A percentile compares a stretch with the other conserved stretches of the same genome.
Conservation (phyloP, 495 filamentous ascomycete genomes). For the Glarea lozoyensis region DNA sequence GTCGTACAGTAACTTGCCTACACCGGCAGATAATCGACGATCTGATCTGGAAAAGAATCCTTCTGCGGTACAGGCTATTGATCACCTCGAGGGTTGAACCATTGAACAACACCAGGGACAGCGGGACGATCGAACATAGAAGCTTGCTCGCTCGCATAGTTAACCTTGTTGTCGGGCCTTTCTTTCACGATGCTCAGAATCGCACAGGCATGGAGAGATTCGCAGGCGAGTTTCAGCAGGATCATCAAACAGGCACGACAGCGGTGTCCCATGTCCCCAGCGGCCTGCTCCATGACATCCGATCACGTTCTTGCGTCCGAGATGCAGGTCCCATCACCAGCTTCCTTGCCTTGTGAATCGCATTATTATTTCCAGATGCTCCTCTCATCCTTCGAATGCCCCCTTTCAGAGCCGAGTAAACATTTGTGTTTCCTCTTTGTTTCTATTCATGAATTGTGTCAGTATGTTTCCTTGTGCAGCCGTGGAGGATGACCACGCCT, state of each 20-base stretch:
- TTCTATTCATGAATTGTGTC: not conserved
- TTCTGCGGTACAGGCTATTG: not conserved
- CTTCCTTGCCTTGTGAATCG: not conserved
- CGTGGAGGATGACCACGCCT: conserved; percentile 5
- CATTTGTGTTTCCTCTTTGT: too few relatives aligned
- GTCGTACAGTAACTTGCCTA: too few relatives aligned
- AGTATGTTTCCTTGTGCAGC: not conserved
- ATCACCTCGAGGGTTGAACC: too few relatives aligned
- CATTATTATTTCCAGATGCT: not conserved
- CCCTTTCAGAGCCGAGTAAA: too few relatives aligned
- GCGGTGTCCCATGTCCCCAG: not conserved
- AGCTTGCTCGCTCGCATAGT: not conserved
- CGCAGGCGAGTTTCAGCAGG: conserved; percentile 10
- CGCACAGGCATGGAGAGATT: not conserved
- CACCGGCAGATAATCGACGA: not conserved
- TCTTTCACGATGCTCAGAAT: too few relatives aligned
- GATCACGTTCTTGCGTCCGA: conserved; percentile 9
- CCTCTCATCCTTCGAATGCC: not conserved
- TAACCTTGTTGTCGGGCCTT: not conserved
- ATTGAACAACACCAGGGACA: too few relatives aligned
- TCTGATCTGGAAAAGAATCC: not conserved
- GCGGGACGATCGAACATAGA: not conserved
- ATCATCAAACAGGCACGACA: conserved; percentile 17
- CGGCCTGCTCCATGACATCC: not conserved
- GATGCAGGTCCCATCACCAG: not conserved